Percentiles rank a stretch among this genome's conserved stretches.
Conservation (phyloP, 805 yeast species). For the Nakazawaea ambrosiae region DNA sequence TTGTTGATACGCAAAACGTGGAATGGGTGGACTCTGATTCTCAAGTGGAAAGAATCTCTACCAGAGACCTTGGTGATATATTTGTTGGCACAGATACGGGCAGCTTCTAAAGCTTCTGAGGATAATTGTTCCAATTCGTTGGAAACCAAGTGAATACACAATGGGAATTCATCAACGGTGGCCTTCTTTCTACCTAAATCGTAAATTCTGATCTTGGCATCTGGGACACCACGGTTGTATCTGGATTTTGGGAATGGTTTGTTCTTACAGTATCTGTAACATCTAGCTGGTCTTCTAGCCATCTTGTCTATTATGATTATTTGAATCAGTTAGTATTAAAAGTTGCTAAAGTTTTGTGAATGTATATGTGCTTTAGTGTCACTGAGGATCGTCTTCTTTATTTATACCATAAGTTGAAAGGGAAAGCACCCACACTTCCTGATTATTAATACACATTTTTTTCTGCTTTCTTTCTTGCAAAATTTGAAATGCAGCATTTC, state of each 20-base stretch:
- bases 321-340: conserved; percentile 2
- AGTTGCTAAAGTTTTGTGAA: neutral
- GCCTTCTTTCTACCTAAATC: conserved; percentile 99
- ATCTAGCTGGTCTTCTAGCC: conserved; percentile 99
- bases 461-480: no score
- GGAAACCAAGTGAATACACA: conserved; percentile 98
- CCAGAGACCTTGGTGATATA: conserved; percentile 97
- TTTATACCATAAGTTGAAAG: no score
- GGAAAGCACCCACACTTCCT: no score
- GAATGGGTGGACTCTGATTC: conserved; percentile 99
- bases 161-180: conserved; percentile 97
- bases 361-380: no score
- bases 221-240: conserved; percentile 99
- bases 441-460: no score
- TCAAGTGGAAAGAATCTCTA: conserved; percentile 99
- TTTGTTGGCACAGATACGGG: conserved; percentile 99
- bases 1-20: conserved; percentile 99
- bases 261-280: conserved; percentile 99
- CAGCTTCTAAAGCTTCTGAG: conserved; percentile 99
- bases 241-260: conserved; percentile 99
- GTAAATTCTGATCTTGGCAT: conserved; percentile 97
- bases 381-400: no score
- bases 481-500: no score
- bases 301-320: conserved; percentile 46
- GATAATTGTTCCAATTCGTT: conserved; percentile 99